A percentile compares a stretch with the other conserved stretches of the same genome.
phyloP scores from a whole-genome alignment of 257 asterid species.

The Agastache rugosa region DNA sequence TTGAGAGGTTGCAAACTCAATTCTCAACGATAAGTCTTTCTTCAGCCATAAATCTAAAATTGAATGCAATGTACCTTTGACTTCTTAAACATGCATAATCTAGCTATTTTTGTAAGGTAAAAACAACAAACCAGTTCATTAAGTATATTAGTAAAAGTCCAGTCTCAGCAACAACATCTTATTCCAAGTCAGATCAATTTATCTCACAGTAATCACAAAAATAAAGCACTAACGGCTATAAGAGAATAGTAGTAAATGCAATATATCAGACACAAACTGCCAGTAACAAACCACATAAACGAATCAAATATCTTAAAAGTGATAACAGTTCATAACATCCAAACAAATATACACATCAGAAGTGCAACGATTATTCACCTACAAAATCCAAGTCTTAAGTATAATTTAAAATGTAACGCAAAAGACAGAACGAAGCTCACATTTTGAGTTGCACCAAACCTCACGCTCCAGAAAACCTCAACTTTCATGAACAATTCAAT shows the following conservation, averaged over 20 bases:
- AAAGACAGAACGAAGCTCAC: constrained; percentile 33
- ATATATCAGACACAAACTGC: constrained; percentile 17
- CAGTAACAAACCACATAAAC: neutral
- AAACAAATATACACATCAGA: neutral
- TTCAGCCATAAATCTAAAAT: neutral
- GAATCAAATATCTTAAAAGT: constrained; percentile 1
- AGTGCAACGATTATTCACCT: neutral
- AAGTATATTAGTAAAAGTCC: neutral
- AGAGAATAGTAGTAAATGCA: neutral
- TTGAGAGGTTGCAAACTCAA: neutral
- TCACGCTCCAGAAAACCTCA: constrained; percentile 15
- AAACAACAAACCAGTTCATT: neutral
- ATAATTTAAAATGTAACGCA: constrained; percentile 18
- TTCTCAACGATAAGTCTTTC: neutral
- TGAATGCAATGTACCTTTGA: neutral
- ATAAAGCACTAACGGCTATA: neutral
- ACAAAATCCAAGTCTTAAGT: neutral
- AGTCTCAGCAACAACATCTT: neutral
- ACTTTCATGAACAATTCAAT: constrained; percentile 4
- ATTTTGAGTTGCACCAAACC: constrained; percentile 23
- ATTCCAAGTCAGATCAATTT: neutral
- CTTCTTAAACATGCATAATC: constrained; percentile 4
- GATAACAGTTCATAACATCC: neutral
- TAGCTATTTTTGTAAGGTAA: constrained; percentile 7
- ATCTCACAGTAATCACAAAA: constrained; percentile 3